Evolutionary conservation across 495 filamentous ascomycete species (phyloP).

Genomic region (Hamigera avellanea): DNA sequence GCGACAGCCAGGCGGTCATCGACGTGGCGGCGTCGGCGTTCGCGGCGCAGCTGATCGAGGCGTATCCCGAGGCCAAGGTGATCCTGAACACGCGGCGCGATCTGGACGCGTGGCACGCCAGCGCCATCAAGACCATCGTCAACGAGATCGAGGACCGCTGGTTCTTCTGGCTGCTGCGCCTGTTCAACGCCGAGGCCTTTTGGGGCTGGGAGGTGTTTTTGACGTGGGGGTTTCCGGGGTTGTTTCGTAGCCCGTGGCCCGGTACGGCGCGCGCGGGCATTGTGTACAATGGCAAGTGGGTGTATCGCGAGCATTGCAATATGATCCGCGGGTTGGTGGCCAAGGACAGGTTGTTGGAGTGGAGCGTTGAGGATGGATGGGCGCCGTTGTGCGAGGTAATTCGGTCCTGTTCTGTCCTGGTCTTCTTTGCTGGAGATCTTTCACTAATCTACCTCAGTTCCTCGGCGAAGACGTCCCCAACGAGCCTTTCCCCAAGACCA

Average conservation of each 20-base stretch:
- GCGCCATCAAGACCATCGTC: conserved; percentile 1
- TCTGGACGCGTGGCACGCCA: conserved; percentile 24
- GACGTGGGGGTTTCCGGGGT: conserved; percentile 1
- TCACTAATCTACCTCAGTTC: conserved; percentile 9
- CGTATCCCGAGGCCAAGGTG: conserved; percentile 36
- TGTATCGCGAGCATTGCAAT: conserved; percentile 16
- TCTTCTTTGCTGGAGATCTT: neutral
- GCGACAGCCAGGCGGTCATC: conserved; percentile 27
- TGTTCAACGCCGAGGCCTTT: conserved; percentile 1
- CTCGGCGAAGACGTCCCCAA: conserved; percentile 10
- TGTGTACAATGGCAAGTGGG: conserved; percentile 14
- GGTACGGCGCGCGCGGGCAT: conserved; percentile 7
- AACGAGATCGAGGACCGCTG: neutral
- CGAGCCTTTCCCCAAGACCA: conserved; percentile 2
- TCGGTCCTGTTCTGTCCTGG: neutral
- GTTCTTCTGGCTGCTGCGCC: neutral
- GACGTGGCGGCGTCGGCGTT: conserved; percentile 24
- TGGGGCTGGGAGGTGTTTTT: neutral
- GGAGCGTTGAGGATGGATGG: conserved; percentile 43
- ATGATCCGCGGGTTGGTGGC: conserved; percentile 20
- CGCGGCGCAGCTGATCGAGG: conserved; percentile 24
- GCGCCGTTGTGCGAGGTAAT: conserved; percentile 39
- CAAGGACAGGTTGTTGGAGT: conserved; percentile 38
- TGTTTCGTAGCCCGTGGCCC: conserved; percentile 20
- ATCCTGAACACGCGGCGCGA: conserved; percentile 28